phyloP scores from a whole-genome alignment of 352 stramenopile genomes.

The Stramenopiles sp. region DNA sequence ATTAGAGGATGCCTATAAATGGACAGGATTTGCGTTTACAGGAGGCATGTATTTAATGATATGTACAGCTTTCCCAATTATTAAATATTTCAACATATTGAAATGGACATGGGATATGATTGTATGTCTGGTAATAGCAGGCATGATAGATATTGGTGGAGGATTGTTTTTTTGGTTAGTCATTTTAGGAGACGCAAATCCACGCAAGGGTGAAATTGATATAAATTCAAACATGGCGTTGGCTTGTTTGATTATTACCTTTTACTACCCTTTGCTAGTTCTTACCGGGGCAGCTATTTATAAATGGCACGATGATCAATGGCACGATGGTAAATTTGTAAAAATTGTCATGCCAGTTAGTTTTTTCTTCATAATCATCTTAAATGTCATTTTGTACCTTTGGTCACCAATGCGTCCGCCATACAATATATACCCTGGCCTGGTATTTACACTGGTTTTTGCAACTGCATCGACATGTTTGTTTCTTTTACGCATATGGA shows the following conservation, averaged over 20 bases:
- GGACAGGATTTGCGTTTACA: background rate
- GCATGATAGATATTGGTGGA: background rate
- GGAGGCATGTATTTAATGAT: background rate
- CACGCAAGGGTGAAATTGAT: too few species aligned
- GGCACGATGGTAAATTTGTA: conserved; percentile 28
- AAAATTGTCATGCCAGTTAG: conserved; percentile 15
- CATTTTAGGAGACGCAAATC: too few species aligned
- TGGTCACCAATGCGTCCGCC: too few species aligned
- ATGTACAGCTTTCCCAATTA: background rate
- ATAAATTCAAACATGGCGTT: background rate
- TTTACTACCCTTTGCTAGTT: conserved; percentile 53
- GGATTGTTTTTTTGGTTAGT: background rate
- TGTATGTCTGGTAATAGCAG: background rate
- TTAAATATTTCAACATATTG: background rate
- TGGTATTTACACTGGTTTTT: conserved; percentile 33
- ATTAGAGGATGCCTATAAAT: background rate
- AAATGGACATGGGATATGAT: background rate
- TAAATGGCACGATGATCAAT: conserved; percentile 50
- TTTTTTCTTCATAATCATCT: conserved; percentile 28
- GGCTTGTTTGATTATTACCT: conserved; percentile 13
- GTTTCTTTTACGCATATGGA: conserved; percentile 51
- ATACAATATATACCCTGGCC: conserved; percentile 33
- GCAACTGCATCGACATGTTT: conserved; percentile 19
- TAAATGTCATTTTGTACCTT: conserved; percentile 50
- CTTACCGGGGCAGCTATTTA: conserved; percentile 40